These are phyloP conservation scores for Sphaerobolus stellatus DNA, from an alignment of 1,284 basidiomycete genomes.

Conservation along the genomic window DNA sequence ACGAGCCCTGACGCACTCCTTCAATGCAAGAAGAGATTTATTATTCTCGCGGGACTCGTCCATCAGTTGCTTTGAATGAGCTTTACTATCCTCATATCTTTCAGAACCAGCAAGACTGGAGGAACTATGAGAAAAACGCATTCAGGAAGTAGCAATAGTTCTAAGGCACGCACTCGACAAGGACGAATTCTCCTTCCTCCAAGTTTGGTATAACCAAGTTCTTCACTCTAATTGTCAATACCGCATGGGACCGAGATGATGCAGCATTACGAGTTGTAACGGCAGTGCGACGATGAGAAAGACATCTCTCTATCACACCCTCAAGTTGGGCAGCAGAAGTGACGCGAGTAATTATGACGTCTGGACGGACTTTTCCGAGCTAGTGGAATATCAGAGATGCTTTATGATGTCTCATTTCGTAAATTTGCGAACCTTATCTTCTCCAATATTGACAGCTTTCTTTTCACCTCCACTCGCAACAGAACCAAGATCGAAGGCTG, in stretches of 20 bases:
- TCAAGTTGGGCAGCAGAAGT: slow-evolving; percentile 30
- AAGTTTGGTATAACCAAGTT: slow-evolving; percentile 34
- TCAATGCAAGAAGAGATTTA: slow-evolving; percentile 37
- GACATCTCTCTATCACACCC: slow-evolving; percentile 27
- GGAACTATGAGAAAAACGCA: too few relatives aligned
- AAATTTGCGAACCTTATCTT: slow-evolving; percentile 29
- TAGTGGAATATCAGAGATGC: slow-evolving; percentile 10
- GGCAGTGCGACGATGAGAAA: slow-evolving; percentile 32
- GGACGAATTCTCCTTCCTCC: slow-evolving; percentile 35
- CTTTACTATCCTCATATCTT: slow-evolving; percentile 36
- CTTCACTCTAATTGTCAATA: slow-evolving; percentile 34
- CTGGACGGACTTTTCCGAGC: slow-evolving; percentile 31
- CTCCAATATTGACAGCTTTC: slow-evolving; percentile 28
- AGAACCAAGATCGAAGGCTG: slow-evolving; percentile 27
- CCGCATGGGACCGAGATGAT: slow-evolving; percentile 34
- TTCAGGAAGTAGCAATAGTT: background rate
- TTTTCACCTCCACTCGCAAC: slow-evolving; percentile 23
- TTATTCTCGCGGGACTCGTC: slow-evolving; percentile 36
- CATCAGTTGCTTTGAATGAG: slow-evolving; percentile 35
- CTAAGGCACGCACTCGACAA: slow-evolving; percentile 30
- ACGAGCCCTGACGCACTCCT: slow-evolving; percentile 38
- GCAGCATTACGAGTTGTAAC: slow-evolving; percentile 32
- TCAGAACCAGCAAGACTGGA: slow-evolving; percentile 34
- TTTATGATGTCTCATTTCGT: too few relatives aligned
- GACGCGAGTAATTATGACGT: slow-evolving; percentile 22